Evolutionary conservation across 2,329 filamentous ascomycete species (phyloP), one percentile per base, ranked within the genome.

Genomic region (Fusarium sp.): DNA sequence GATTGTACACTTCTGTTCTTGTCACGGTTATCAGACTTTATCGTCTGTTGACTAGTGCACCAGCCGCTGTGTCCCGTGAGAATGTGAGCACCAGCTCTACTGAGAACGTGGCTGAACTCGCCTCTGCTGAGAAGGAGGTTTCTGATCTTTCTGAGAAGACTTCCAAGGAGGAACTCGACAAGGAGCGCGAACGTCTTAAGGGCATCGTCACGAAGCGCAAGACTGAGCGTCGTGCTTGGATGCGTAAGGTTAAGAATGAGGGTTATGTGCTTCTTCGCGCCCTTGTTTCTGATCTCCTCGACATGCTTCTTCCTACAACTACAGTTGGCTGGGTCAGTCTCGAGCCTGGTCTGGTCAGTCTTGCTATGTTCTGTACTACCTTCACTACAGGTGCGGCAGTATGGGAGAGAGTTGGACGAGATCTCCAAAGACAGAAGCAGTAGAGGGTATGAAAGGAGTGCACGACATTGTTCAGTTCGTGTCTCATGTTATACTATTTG

Each of bases 291-390:
- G 88, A 91, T 72, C 68, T 78, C 9, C 82, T 90, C 49, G 91
- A 93, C 74, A 74, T 91, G 45, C 72, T 88, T 6, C 80, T 91
- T 31, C 91, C 91, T 0, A 86, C 86, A 0, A 79, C 80, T 8
- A 79, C 85, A 1, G 77, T 91, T 15, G 88, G 88, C 0, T 91
- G 89, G 89, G 77, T 90, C 25, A 75, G 81, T 0, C 79, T 84
- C 2, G 79, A 83, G 11, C 77, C 82, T 0, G 81, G 85, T 4
- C 78, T 82, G 2, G 84, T 91, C 2, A 88, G 87, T 2, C 55
- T 84, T 14, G 83, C 84, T 11, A 90, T 89, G 84, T 77, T 90
- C 20, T 71, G 86, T 21, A 89, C 88, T 49, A 91, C 90, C 1
- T 43, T 90, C 6, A 73, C 92, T 43, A 88, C 88, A 11, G 84